Evolutionary conservation across 2,329 filamentous ascomycete genomes (phyloP).

Genomic region (Claviceps purpurea): DNA sequence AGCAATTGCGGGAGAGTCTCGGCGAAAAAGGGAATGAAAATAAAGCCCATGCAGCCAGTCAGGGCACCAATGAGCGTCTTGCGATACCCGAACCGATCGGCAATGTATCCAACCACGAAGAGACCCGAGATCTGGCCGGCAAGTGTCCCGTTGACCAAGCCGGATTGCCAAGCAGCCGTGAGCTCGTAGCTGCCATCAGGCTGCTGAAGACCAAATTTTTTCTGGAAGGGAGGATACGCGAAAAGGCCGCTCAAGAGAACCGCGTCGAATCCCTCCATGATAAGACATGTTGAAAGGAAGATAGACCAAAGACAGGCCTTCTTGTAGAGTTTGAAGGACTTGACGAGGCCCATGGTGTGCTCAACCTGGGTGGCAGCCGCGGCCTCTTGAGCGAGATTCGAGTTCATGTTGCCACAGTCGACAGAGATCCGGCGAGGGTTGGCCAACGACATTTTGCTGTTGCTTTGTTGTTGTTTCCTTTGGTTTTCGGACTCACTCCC

Average conservation of each 20-base stretch:
- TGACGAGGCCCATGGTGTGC: constrained; percentile 18
- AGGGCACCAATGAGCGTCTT: constrained; percentile 33
- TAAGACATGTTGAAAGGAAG: constrained; percentile 23
- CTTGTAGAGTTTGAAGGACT: constrained; percentile 26
- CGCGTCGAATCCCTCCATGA: constrained; percentile 29
- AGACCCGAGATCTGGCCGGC: constrained; percentile 38
- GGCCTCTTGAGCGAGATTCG: constrained; percentile 9
- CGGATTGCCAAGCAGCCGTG: constrained; percentile 38
- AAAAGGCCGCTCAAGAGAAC: constrained; percentile 27
- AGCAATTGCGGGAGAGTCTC: constrained; percentile 26
- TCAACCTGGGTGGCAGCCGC: constrained; percentile 19
- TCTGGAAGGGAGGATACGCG: constrained; percentile 25
- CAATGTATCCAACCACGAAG: constrained; percentile 32
- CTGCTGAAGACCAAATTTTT: constrained; percentile 23
- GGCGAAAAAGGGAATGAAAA: constrained; percentile 37
- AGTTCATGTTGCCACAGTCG: constrained; percentile 6
- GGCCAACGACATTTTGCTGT: constrained; percentile 1
- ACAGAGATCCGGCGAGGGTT: constrained; percentile 4
- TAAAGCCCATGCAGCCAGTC: constrained; percentile 24
- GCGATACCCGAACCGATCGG: constrained; percentile 32
- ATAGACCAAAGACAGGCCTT: constrained; percentile 25
- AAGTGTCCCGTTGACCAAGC: constrained; percentile 32
- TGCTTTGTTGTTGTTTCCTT: not conserved
- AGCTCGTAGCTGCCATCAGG: constrained; percentile 29
- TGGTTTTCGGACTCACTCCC: not conserved